phyloP scores from a whole-genome alignment of 768 basidiomycete genomes.

The Kwoniella mangroviensis region DNA sequence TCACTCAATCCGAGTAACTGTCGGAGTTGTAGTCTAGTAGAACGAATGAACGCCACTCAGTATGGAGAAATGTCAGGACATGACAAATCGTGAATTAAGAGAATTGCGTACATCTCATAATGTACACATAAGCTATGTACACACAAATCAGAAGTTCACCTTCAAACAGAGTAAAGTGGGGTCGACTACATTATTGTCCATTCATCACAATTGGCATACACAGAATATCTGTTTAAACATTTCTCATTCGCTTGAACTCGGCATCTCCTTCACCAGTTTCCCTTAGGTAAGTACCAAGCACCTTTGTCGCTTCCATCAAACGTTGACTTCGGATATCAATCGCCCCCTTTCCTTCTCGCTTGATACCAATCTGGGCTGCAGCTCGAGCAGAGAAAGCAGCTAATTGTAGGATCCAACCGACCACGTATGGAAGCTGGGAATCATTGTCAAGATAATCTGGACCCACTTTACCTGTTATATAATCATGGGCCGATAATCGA shows the following conservation, averaged over 20 bases:
- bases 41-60: too few species aligned
- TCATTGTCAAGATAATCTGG: conserved; percentile 16
- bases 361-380: conserved; percentile 6
- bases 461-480: conserved; percentile 9
- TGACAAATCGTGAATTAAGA: too few species aligned
- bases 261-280: conserved; percentile 12
- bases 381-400: conserved; percentile 8
- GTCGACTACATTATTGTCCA: too few species aligned
- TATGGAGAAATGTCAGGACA: too few species aligned
- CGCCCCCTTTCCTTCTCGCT: conserved; percentile 7
- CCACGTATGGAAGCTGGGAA: conserved; percentile 5
- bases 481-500: conserved; percentile 1
- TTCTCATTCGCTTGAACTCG: not conserved
- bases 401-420: conserved; percentile 13
- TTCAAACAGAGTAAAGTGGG: too few species aligned
- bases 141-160: too few species aligned
- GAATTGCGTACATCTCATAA: too few species aligned
- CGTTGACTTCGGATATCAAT: not conserved
- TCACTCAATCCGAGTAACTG: too few species aligned
- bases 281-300: conserved; percentile 1
- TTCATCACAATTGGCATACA: too few species aligned
- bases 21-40: too few species aligned
- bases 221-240: too few species aligned
- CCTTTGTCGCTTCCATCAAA: conserved; percentile 5
- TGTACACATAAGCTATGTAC: too few species aligned